Evolutionary conservation across 805 yeast genomes (phyloP).

Genomic region (Jamesozyma gamospora): DNA sequence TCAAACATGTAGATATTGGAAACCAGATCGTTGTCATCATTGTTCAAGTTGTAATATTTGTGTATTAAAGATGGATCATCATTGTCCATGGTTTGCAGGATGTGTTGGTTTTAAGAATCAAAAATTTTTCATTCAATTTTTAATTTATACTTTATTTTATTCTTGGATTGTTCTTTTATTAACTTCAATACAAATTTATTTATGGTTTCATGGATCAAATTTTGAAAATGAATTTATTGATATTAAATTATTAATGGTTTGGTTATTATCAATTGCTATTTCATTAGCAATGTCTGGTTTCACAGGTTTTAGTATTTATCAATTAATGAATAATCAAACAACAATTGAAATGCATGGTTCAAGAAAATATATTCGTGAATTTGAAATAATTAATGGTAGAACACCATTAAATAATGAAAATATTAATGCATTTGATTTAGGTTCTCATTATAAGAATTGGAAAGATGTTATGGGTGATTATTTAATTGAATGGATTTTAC

Average conservation of each 20-base stretch:
- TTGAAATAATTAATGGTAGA: conserved; percentile 28
- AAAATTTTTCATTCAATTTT: conserved; percentile 67
- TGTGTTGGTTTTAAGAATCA: conserved; percentile 81
- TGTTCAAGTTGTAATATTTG: conserved; percentile 66
- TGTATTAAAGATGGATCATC: conserved; percentile 84
- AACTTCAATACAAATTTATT: conserved; percentile 36
- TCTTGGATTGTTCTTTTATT: conserved; percentile 34
- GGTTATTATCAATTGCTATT: conserved; percentile 44
- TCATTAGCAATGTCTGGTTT: conserved; percentile 50
- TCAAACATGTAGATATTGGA: conserved; percentile 57
- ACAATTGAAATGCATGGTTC: conserved; percentile 69
- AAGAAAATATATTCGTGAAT: conserved; percentile 37
- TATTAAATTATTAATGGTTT: conserved; percentile 50
- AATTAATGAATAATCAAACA: conserved; percentile 56
- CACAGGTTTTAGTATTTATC: conserved; percentile 45
- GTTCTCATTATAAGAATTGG: conserved; percentile 50
- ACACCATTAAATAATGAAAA: conserved; percentile 28
- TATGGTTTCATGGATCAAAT: conserved; percentile 36
- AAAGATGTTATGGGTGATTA: conserved; percentile 58
- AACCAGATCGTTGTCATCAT: conserved; percentile 84
- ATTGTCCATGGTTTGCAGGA: conserved; percentile 87
- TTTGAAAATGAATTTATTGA: conserved; percentile 39
- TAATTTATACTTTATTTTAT: conserved; percentile 44
- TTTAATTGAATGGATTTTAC: conserved; percentile 64
- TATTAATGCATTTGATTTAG: conserved; percentile 69